Conservation (phyloP, 1,284 basidiomycete genomes). For the Trichosporon sp. region DNA sequence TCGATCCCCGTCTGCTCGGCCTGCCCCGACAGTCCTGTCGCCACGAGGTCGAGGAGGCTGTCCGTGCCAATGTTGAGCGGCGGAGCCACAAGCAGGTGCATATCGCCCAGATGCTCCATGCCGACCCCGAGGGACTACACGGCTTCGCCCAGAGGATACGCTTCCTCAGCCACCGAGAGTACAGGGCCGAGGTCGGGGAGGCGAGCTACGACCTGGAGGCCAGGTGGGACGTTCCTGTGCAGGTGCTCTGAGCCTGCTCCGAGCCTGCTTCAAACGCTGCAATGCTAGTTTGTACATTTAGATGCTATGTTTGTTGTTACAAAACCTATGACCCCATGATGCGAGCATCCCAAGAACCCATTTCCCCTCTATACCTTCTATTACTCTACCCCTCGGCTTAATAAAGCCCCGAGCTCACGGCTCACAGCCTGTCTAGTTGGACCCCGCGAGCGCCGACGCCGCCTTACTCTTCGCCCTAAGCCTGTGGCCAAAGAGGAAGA, state of each 20-base stretch:
- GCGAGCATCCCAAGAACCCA: background rate
- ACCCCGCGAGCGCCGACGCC: conserved; percentile 42
- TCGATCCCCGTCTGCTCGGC: conserved; percentile 2
- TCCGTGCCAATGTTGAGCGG: background rate
- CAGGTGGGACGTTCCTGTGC: background rate
- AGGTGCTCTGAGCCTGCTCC: background rate
- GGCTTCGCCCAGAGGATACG: conserved; percentile 17
- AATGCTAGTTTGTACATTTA: background rate
- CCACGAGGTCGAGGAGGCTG: background rate
- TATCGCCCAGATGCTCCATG: conserved; percentile 7
- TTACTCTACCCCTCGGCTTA: background rate
- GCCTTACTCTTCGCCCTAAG: conserved; percentile 52
- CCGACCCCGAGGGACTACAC: background rate
- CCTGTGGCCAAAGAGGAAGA: conserved; percentile 50
- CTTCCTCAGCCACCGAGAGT: conserved; percentile 15
- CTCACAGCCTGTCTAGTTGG: background rate
- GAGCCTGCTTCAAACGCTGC: no score
- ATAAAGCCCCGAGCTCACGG: background rate
- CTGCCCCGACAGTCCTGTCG: background rate
- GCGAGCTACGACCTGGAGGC: conserved; percentile 17
- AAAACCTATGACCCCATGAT: background rate
- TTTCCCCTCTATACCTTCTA: background rate
- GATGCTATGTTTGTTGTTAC: conserved; percentile 1
- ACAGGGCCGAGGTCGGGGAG: background rate
- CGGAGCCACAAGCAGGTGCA: conserved; percentile 8